phyloP scores from a whole-genome alignment of 2,329 filamentous ascomycete genomes.

The Sclerotinia nivalis region DNA sequence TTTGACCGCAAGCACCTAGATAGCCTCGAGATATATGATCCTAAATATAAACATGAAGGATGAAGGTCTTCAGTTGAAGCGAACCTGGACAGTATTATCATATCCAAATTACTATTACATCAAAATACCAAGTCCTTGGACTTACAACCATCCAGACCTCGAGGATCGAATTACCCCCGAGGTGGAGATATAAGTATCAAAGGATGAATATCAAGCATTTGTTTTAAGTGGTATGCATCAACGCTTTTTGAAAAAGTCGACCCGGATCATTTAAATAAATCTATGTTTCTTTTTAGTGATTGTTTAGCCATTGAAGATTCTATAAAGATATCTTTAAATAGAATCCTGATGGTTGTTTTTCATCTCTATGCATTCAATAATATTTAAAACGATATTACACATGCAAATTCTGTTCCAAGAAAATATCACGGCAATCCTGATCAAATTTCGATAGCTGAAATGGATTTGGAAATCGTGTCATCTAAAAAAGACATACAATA shows the following conservation, averaged over 20 bases:
- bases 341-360: slow-evolving; percentile 34
- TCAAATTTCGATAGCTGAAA: slow-evolving; percentile 41
- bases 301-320: background rate
- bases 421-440: slow-evolving; percentile 34
- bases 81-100: background rate
- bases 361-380: slow-evolving; percentile 38
- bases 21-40: background rate
- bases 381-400: slow-evolving; percentile 41
- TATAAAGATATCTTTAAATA: slow-evolving; percentile 8
- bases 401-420: slow-evolving; percentile 40
- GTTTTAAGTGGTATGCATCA: slow-evolving; percentile 33
- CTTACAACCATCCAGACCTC: background rate
- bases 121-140: background rate
- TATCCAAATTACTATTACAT: background rate
- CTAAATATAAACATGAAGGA: too few species aligned
- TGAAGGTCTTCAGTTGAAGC: too few species aligned
- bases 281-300: slow-evolving; percentile 27
- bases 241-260: slow-evolving; percentile 37
- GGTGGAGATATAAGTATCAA: background rate
- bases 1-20: background rate
- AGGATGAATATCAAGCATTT: slow-evolving; percentile 36
- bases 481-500: background rate
- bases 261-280: slow-evolving; percentile 28
- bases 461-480: background rate
- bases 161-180: too few species aligned